These are phyloP conservation scores for Paraphysoderma sedebokerense DNA, from an alignment of 371 early-diverging fungal species.

Conservation along the genomic window DNA sequence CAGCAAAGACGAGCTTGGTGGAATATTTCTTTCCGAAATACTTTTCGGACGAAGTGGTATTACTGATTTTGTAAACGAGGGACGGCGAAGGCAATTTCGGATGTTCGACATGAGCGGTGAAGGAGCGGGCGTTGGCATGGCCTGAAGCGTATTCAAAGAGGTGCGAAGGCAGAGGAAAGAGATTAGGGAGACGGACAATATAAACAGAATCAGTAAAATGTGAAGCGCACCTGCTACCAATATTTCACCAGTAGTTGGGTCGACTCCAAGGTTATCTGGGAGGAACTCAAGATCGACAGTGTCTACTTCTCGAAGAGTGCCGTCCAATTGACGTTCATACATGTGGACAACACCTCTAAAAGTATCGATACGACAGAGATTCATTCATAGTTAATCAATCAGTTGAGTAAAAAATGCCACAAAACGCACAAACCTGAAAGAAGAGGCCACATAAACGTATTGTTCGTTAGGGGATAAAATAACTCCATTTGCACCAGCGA, in stretches of 20 bases:
- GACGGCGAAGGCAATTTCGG: conserved; percentile 6
- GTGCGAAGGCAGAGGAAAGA: no score
- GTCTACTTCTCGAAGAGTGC: conserved; percentile 10
- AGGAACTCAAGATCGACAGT: conserved; percentile 14
- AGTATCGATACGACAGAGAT: no score
- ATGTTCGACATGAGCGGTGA: no score
- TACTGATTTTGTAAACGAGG: conserved; percentile 9
- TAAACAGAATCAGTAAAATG: no score
- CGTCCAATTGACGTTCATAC: no score
- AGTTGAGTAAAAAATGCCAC: neutral
- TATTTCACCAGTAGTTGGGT: conserved; percentile 15
- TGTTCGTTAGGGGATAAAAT: neutral
- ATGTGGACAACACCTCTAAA: no score
- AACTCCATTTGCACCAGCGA: conserved; percentile 1
- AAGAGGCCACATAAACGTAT: neutral
- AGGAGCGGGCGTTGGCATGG: no score
- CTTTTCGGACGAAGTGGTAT: conserved; percentile 5
- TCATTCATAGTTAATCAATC: no score
- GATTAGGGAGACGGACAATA: no score
- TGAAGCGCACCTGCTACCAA: conserved; percentile 17
- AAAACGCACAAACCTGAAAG: neutral
- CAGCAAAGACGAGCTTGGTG: conserved; percentile 15
- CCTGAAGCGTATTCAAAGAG: no score
- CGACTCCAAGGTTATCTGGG: conserved; percentile 21
- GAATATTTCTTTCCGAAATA: conserved; percentile 8